Base-by-base conservation (phyloP, 371 early-diverging fungal species). In the Mortierella polycephala region DNA sequence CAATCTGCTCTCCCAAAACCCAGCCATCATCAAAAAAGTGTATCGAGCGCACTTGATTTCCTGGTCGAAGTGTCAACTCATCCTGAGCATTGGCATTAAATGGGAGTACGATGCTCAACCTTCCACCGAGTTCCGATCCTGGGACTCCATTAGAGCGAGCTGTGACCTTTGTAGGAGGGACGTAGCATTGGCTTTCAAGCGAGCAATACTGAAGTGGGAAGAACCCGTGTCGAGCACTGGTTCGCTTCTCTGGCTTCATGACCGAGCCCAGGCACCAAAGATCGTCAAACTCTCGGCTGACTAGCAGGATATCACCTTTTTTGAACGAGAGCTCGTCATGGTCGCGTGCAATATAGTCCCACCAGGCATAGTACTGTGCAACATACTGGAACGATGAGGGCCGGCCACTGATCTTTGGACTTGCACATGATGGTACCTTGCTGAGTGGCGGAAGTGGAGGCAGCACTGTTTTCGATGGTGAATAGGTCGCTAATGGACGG, bases 11-110 rank as follows among this genome's bases (percentile, higher is more conserved):
- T 50, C 79, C 79, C 14, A 72, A 46, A 49, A 79, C 53, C 79
- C 79, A 79, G 8, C 73, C 79, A 55, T 79, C 79, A 21, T 79
- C 79, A 41, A 79, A 79, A n/a, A 69, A 62, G 45, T 79, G 79
- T 41, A 79, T 62, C 9, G 69, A 57, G 7, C 79, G 72, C 37
- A 79, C 69, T 54, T 79, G 79, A 16, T 79, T 79, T 44, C 79
- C 79, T 50, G 72, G 79, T 16, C 72, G 60, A 57, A 79, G 73
- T 0, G 66, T 53, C 57, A 79, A 14, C 39, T 79, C 79, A 46
- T 79, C 79, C 54, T 60, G 53, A 14, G 61, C 60, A 18, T 7
- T 58, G 53, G 73, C 73, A 41, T 69, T 68, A 54, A 53, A 79
- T n/a, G 79, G 64, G 41, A 69, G 49, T 8, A 79, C 69, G 41